Evolutionary conservation across 805 yeast species (phyloP).

Genomic region (Saturnispora mendoncae): DNA sequence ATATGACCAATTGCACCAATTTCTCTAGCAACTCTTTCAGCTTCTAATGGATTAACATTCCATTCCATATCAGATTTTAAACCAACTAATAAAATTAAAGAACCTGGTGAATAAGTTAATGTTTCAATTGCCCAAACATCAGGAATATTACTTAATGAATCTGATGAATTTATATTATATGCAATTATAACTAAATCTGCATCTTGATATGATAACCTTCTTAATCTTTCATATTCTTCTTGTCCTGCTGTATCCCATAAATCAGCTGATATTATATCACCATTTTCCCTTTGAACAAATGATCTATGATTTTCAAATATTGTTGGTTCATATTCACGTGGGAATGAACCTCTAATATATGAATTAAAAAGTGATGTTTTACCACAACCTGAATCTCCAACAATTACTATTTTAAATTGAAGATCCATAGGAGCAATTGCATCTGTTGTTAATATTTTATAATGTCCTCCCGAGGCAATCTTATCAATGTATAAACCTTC

Average conservation of each 20-base stretch:
- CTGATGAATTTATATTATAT: slow-evolving; percentile 55
- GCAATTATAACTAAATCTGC: slow-evolving; percentile 69
- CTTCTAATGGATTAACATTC: slow-evolving; percentile 21
- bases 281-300: slow-evolving; percentile 78
- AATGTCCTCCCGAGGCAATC: slow-evolving; percentile 20
- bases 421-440: slow-evolving; percentile 28
- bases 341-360: slow-evolving; percentile 91
- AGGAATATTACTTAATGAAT: slow-evolving; percentile 60
- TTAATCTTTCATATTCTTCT: slow-evolving; percentile 78
- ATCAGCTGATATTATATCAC: slow-evolving; percentile 69
- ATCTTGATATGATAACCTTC: slow-evolving; percentile 83
- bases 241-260: slow-evolving; percentile 97
- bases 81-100: slow-evolving; percentile 76
- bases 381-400: slow-evolving; percentile 99
- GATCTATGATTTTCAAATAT: slow-evolving; percentile 93
- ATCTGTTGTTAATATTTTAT: slow-evolving; percentile 17
- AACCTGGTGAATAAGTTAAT: slow-evolving; percentile 68
- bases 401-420: slow-evolving; percentile 57
- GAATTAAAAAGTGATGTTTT: slow-evolving; percentile 92
- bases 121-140: slow-evolving; percentile 90
- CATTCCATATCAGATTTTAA: slow-evolving; percentile 62
- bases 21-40: slow-evolving; percentile 26
- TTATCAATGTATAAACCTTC: slow-evolving; percentile 4
- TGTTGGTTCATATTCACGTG: slow-evolving; percentile 95
- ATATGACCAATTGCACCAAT: slow-evolving; percentile 65